A percentile compares a stretch with the other conserved stretches of the same genome.
phyloP scores from a whole-genome alignment of 768 basidiomycete species.

The Lentinula detonsa region DNA sequence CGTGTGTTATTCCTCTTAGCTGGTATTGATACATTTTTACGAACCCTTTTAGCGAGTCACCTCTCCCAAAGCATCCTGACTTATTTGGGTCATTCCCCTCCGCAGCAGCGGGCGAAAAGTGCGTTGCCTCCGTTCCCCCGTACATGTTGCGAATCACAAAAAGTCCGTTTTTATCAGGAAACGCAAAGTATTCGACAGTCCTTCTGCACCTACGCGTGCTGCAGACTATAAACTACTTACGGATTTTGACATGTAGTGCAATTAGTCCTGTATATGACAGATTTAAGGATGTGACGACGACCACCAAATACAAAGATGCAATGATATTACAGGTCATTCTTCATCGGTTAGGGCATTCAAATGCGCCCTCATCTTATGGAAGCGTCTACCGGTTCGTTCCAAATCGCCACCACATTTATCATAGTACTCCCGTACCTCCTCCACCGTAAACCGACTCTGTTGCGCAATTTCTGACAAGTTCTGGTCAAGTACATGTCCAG shows the following conservation, averaged over 20 bases:
- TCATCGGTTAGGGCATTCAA: constrained; percentile 33
- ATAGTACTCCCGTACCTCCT: constrained; percentile 76
- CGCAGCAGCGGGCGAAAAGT: constrained; percentile 95
- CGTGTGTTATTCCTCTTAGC: constrained; percentile 38
- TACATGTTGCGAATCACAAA: not conserved
- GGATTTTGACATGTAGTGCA: constrained; percentile 46
- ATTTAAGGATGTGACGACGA: not conserved
- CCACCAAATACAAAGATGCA: not conserved
- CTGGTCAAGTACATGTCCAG: constrained; percentile 57
- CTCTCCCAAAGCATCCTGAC: constrained; percentile 93
- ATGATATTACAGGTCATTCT: constrained; percentile 4
- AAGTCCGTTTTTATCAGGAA: constrained; percentile 37
- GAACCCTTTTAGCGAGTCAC: constrained; percentile 65
- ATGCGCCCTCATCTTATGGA: constrained; percentile 59
- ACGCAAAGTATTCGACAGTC: constrained; percentile 72
- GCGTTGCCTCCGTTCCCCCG: constrained; percentile 18
- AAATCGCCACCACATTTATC: constrained; percentile 63
- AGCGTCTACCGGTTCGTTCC: constrained; percentile 55
- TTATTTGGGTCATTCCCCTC: constrained; percentile 95
- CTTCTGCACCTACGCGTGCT: constrained; percentile 70
- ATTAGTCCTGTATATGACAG: not conserved
- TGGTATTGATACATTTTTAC: not conserved
- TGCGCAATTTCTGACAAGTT: constrained; percentile 59
- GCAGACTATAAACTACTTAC: constrained; percentile 62
- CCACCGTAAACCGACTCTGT: constrained; percentile 64